Evolutionary conservation across 352 stramenopile genomes (phyloP).

Genomic region (Aphanomyces cochlioides): DNA sequence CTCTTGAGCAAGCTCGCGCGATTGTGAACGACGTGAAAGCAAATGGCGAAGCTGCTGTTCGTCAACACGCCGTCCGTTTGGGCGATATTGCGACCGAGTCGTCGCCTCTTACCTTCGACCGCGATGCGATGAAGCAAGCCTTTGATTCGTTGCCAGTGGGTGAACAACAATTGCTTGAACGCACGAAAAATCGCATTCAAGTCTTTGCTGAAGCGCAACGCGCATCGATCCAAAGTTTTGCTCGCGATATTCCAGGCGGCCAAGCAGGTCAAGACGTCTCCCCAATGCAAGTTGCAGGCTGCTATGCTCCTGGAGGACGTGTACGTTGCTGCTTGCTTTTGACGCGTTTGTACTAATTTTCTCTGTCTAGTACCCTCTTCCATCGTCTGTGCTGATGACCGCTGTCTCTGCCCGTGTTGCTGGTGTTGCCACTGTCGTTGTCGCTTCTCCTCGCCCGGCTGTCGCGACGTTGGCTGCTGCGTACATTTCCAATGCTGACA

Average conservation of each 20-base stretch:
- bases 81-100: conserved; percentile 51
- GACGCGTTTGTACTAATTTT: conserved; percentile 14
- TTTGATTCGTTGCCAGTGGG: conserved; percentile 67
- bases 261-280: conserved; percentile 91
- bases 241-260: conserved; percentile 93
- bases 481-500: conserved; percentile 91
- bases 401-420: conserved; percentile 92
- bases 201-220: conserved; percentile 93
- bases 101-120: conserved; percentile 49
- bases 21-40: conserved; percentile 71
- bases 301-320: conserved; percentile 96
- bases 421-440: conserved; percentile 91
- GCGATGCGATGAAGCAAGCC: conserved; percentile 70
- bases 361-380: conserved; percentile 87
- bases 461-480: conserved; percentile 92
- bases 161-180: conserved; percentile 81
- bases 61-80: conserved; percentile 55
- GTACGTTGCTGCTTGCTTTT: conserved; percentile 32
- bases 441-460: conserved; percentile 91
- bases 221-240: conserved; percentile 87
- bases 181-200: conserved; percentile 87
- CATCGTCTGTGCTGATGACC: conserved; percentile 98
- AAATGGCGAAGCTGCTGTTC: conserved; percentile 45
- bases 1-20: conserved; percentile 53
- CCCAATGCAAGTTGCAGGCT: conserved; percentile 84